Percentiles rank a stretch among this genome's conserved stretches.
These are phyloP conservation scores for Conoideocrella luteorostrata DNA, from an alignment of 2,329 filamentous ascomycete species.

Conservation along the genomic window DNA sequence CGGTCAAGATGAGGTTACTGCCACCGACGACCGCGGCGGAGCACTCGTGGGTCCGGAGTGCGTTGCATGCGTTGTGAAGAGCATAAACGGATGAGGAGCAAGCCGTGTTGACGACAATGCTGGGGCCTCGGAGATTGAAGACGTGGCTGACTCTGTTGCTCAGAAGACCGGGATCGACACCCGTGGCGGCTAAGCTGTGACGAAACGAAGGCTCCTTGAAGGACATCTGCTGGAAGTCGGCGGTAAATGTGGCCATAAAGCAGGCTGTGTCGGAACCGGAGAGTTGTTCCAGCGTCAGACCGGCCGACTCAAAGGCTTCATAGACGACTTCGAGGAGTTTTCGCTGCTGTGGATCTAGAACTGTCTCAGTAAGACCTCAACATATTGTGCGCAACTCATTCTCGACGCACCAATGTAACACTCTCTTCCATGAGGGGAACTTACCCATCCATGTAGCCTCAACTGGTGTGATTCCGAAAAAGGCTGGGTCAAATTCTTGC, in stretches of 20 bases:
- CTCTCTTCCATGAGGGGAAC: no score
- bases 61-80: slow-evolving; percentile 16
- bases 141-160: slow-evolving; percentile 29
- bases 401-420: no score
- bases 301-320: background rate
- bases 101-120: slow-evolving; percentile 26
- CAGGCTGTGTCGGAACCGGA: background rate
- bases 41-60: slow-evolving; percentile 25
- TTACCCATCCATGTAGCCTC: background rate
- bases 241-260: background rate
- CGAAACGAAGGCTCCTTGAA: background rate
- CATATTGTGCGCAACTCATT: no score
- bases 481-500: background rate
- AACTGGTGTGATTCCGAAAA: background rate
- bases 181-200: slow-evolving; percentile 14
- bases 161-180: slow-evolving; percentile 28
- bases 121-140: slow-evolving; percentile 30
- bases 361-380: no score
- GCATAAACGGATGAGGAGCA: slow-evolving; percentile 29
- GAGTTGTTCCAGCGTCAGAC: background rate
- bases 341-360: slow-evolving; percentile 4
- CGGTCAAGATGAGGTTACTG: slow-evolving; percentile 27
- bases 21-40: slow-evolving; percentile 28
- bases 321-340: slow-evolving; percentile 1
- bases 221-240: background rate